Evolutionary conservation across 108 stramenopile genomes (phyloP).

Genomic region (Fistulifera pelliculosa): DNA sequence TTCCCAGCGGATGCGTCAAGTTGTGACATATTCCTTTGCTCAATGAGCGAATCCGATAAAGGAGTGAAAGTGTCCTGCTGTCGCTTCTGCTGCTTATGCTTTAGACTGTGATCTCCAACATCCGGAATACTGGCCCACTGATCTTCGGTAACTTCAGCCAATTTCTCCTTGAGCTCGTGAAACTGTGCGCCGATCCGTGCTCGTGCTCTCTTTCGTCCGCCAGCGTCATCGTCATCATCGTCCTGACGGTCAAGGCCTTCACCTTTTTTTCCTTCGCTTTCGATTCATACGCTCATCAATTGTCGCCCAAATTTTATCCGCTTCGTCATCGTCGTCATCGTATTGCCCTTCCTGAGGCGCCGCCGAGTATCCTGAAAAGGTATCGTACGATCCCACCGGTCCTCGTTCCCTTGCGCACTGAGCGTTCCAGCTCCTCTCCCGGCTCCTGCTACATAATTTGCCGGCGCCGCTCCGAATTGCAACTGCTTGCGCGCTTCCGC

Average conservation of each 20-base stretch:
- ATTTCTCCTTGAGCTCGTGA: slow-evolving; percentile 87
- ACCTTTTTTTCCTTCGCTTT: slow-evolving; percentile 43
- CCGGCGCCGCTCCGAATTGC: slow-evolving; percentile 68
- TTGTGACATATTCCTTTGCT: slow-evolving; percentile 31
- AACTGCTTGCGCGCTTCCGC: slow-evolving; percentile 32
- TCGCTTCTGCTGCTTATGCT: slow-evolving; percentile 74
- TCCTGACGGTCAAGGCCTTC: slow-evolving; percentile 7
- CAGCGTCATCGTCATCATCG: slow-evolving; percentile 7
- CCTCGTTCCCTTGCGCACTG: slow-evolving; percentile 8
- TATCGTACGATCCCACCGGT: slow-evolving; percentile 15
- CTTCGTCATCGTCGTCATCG: slow-evolving; percentile 93
- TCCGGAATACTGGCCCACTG: slow-evolving; percentile 98
- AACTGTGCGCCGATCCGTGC: slow-evolving; percentile 70
- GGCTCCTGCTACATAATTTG: slow-evolving; percentile 78
- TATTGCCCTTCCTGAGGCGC: slow-evolving; percentile 49
- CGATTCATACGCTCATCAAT: slow-evolving; percentile 93
- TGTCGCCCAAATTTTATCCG: slow-evolving; percentile 90
- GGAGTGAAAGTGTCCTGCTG: slow-evolving; percentile 85
- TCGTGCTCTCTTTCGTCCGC: slow-evolving; percentile 1
- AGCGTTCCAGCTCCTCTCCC: slow-evolving; percentile 43
- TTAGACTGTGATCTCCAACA: slow-evolving; percentile 84
- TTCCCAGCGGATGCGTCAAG: slow-evolving; percentile 44
- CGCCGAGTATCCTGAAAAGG: slow-evolving; percentile 8
- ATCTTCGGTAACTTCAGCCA: slow-evolving; percentile 78
- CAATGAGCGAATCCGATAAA: slow-evolving; percentile 80